Percentiles rank a stretch among this genome's conserved stretches.
Evolutionary conservation across 1,284 basidiomycete species (phyloP).

Genomic region (Trichosporon inkin): DNA sequence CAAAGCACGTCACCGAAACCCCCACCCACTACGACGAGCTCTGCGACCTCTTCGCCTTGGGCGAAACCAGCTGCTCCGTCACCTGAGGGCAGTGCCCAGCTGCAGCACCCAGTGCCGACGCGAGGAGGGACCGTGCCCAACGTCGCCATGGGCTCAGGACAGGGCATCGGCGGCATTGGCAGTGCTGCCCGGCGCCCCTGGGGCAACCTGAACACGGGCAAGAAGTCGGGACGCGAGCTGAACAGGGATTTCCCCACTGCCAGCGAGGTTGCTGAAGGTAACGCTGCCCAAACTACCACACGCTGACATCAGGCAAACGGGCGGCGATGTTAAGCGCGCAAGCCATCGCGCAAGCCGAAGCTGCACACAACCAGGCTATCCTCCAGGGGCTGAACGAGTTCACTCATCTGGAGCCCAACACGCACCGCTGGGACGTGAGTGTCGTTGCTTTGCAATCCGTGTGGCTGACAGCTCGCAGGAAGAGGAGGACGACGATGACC

Average conservation of each 20-base stretch:
- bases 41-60: conserved; percentile 41
- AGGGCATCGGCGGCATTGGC: conserved; percentile 32
- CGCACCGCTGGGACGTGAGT: conserved; percentile 92
- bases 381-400: conserved; percentile 68
- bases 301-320: conserved; percentile 31
- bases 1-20: conserved; percentile 35
- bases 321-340: conserved; percentile 37
- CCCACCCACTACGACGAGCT: conserved; percentile 22
- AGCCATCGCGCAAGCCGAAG: conserved; percentile 49
- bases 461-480: conserved; percentile 55
- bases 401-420: conserved; percentile 83
- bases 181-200: conserved; percentile 24
- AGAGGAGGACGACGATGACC: conserved; percentile 82
- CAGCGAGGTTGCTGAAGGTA: conserved; percentile 79
- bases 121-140: conserved; percentile 20
- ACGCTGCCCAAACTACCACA: conserved; percentile 26
- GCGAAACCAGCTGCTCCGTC: conserved; percentile 37
- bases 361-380: conserved; percentile 60
- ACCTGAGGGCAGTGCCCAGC: conserved; percentile 14
- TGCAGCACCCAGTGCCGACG: conserved; percentile 37
- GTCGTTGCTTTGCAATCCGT: conserved; percentile 2
- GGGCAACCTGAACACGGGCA: conserved; percentile 15
- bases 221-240: conserved; percentile 22
- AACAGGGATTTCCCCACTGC: conserved; percentile 72
- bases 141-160: conserved; percentile 34